Evolutionary conservation across 2,329 filamentous ascomycete genomes (phyloP), one percentile per base, ranked within the genome.

Genomic region (Ambrosiella beaveri): DNA sequence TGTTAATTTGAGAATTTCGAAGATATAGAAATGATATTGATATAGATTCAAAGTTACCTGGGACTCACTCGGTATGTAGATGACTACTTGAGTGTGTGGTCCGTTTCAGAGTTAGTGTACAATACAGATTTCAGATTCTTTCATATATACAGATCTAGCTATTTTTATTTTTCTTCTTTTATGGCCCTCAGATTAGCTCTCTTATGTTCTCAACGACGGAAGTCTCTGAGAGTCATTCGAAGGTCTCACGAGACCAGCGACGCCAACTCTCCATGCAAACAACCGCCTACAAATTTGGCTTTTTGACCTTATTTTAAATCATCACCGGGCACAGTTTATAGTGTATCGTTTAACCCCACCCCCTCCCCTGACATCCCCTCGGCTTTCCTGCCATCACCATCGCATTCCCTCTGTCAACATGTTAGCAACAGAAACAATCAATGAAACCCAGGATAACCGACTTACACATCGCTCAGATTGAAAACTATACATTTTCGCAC

Each of bases 121-220:
- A 59, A 54, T 57, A 52, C 15, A 47, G 35, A 11, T 39, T 27
- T 27, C 27, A 27, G 27, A 27, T 27, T 27, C 27, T 27, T 27
- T 27, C 2, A 4, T 27, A 27, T 27, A 27, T 27, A 27, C 3
- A 27, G 27, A 27, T 27, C 27, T 27, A 27, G 36, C 51, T 52
- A 54, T 35, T 35, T n/a, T 35, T 51, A 12, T 9, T 35, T 5
- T 27, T 11, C 7, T 11, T 9, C 27, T 56, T 19, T 40, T 19
- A 57, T 63, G 65, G 65, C 74, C 74, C 74, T 76, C 74, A 76
- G 74, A 76, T 76, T 75, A 76, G 74, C 74, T 76, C 74, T 76
- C 74, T 73, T 69, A 65, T 68, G 73, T 76, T 76, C 74, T 75
- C 74, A 76, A 61, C 62, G 73, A 69, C 72, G 13, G 58, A 27